These are phyloP conservation scores for Phytophthora syringae DNA, from an alignment of 352 stramenopile genomes.

Conservation along the genomic window DNA sequence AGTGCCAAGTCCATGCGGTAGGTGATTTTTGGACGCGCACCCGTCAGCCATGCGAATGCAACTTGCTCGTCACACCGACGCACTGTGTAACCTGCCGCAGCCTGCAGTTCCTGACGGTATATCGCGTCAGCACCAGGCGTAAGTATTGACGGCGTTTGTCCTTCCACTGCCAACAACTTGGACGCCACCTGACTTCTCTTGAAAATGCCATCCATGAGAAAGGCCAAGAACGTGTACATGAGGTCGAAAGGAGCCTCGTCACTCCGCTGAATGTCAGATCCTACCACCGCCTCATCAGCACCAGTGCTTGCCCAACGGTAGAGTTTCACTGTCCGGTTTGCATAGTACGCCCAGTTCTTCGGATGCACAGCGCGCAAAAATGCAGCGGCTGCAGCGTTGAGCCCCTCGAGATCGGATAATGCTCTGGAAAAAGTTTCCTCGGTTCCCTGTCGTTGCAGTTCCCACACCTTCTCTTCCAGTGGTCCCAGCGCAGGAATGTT, in stretches of 20 bases:
- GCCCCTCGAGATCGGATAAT: constrained; percentile 53
- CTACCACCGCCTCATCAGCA: constrained; percentile 58
- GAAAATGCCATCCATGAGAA: constrained; percentile 78
- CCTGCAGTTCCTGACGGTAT: constrained; percentile 68
- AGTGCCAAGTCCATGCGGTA: constrained; percentile 65
- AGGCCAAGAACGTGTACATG: constrained; percentile 79
- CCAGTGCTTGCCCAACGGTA: constrained; percentile 78
- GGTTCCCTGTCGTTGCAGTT: constrained; percentile 61
- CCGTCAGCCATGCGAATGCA: constrained; percentile 77
- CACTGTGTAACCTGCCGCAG: constrained; percentile 64
- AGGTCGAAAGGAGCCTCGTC: constrained; percentile 85
- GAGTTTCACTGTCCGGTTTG: constrained; percentile 63
- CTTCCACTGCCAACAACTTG: constrained; percentile 44
- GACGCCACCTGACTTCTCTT: constrained; percentile 76
- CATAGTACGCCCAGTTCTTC: constrained; percentile 72
- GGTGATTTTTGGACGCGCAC: constrained; percentile 71
- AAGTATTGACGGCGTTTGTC: constrained; percentile 38
- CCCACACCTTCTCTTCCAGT: constrained; percentile 69
- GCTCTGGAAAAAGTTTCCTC: constrained; percentile 63
- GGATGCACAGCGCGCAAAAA: constrained; percentile 70
- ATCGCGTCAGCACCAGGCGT: constrained; percentile 69
- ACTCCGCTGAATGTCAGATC: constrained; percentile 63
- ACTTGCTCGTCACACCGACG: constrained; percentile 71
- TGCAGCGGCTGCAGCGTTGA: constrained; percentile 57
- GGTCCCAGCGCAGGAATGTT: constrained; percentile 71